Percentiles rank a stretch among this genome's conserved stretches.
These are phyloP conservation scores for Podospora anserina DNA, from an alignment of 495 filamentous ascomycete species.

Conservation along the genomic window DNA sequence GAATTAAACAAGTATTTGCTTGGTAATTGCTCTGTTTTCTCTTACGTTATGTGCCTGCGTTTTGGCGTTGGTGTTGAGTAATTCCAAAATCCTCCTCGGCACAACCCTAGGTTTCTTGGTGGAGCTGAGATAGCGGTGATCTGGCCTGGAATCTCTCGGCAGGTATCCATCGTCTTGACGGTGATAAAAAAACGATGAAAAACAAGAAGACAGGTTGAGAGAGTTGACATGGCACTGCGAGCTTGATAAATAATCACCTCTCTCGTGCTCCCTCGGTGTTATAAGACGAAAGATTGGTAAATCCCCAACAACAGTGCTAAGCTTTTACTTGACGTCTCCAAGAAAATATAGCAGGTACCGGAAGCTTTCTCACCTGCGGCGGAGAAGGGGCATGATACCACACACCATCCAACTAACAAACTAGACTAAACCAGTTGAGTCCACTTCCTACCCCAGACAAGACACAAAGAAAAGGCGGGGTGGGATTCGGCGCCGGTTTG, in stretches of 20 bases:
- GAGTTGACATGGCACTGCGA: not conserved
- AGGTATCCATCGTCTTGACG: not conserved
- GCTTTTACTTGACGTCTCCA: too few species aligned
- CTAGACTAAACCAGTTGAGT: not conserved
- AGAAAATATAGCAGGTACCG: not conserved
- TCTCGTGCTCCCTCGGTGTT: not conserved
- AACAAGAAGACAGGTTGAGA: too few species aligned
- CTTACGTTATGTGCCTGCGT: not conserved
- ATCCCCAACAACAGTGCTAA: too few species aligned
- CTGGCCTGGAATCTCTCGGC: not conserved
- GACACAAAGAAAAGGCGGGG: not conserved
- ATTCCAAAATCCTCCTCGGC: not conserved
- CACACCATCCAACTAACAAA: not conserved
- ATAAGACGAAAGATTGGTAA: not conserved
- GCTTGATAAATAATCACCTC: not conserved
- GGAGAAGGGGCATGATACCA: not conserved
- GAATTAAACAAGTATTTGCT: not conserved
- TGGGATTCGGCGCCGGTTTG: not conserved
- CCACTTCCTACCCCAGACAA: not conserved
- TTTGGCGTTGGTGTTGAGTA: not conserved
- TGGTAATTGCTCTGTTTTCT: not conserved
- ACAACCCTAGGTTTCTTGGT: not conserved
- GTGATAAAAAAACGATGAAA: too few species aligned
- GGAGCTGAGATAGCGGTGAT: not conserved
- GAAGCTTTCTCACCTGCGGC: not conserved